Conservation (phyloP, 768 basidiomycete genomes). For the Tulasnella sp. region DNA sequence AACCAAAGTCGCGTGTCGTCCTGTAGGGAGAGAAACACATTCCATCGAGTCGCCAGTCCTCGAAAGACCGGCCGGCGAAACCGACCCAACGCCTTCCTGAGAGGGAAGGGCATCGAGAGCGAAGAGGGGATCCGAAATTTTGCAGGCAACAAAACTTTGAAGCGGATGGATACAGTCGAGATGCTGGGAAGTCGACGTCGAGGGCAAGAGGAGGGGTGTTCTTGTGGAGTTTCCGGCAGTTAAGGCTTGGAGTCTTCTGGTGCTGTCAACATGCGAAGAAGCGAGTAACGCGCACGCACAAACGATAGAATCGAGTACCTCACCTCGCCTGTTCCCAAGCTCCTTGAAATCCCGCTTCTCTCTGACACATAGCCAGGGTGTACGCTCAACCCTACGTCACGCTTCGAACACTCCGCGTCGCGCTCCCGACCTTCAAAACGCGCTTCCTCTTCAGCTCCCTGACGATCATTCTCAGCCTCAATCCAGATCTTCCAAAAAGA, state of each 20-base stretch:
- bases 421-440: constrained; percentile 1
- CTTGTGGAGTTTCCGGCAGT: not conserved
- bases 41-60: not conserved
- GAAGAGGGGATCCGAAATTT: not conserved
- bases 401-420: not conserved
- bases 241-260: not conserved
- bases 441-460: constrained; percentile 10
- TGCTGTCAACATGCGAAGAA: not conserved
- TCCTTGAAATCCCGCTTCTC: not conserved
- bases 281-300: not conserved
- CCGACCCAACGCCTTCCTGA: not conserved
- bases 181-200: constrained; percentile 10
- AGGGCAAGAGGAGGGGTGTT: not conserved
- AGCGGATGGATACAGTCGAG: not conserved
- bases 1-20: not conserved
- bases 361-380: not conserved
- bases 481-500: constrained; percentile 4
- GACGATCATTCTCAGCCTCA: not conserved
- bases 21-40: not conserved
- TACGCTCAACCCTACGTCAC: not conserved
- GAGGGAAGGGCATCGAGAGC: not conserved
- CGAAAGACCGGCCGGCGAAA: not conserved
- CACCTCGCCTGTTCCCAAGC: not conserved
- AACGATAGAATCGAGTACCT: not conserved
- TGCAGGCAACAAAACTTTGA: not conserved